phyloP scores from a whole-genome alignment of 176 grass and related monocot genomes.

The Carex scoparia region DNA sequence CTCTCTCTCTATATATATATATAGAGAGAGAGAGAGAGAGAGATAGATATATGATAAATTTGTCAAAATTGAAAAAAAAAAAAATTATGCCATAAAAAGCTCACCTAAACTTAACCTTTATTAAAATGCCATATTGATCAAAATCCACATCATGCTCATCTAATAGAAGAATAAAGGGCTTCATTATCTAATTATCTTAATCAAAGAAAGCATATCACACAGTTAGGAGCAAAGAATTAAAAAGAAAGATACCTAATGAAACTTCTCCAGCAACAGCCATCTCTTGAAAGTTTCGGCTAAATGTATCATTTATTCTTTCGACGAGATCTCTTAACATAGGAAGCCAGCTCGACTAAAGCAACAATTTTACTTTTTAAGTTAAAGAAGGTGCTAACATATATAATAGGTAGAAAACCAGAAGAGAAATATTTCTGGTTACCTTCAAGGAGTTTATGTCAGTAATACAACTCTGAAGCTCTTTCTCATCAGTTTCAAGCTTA shows the following conservation, averaged over 20 bases:
- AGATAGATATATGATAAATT: neutral
- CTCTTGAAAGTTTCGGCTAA: slow-evolving; percentile 93
- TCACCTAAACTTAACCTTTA: slow-evolving; percentile 97
- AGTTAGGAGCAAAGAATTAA: neutral
- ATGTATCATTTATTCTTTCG: slow-evolving; percentile 84
- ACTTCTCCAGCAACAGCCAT: slow-evolving; percentile 99
- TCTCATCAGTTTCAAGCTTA: slow-evolving; percentile 68
- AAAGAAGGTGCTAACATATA: neutral
- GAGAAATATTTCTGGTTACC: slow-evolving; percentile 32
- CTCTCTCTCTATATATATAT: neutral
- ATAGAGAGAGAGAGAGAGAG: too few relatives aligned
- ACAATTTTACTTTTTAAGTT: neutral
- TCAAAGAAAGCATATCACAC: neutral
- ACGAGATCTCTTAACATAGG: slow-evolving; percentile 70
- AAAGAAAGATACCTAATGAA: slow-evolving; percentile 52
- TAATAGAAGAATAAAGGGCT: slow-evolving; percentile 32
- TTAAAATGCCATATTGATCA: slow-evolving; percentile 80
- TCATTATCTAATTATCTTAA: slow-evolving; percentile 3
- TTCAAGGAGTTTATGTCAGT: slow-evolving; percentile 71
- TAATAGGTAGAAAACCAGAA: slow-evolving; percentile 7
- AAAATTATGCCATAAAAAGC: slow-evolving; percentile 21
- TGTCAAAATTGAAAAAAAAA: neutral
- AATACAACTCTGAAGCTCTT: slow-evolving; percentile 38
- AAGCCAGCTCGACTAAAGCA: slow-evolving; percentile 76
- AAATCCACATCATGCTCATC: slow-evolving; percentile 89